phyloP scores from a whole-genome alignment of 176 grass and related monocot species.

The Zoysia japonica region DNA sequence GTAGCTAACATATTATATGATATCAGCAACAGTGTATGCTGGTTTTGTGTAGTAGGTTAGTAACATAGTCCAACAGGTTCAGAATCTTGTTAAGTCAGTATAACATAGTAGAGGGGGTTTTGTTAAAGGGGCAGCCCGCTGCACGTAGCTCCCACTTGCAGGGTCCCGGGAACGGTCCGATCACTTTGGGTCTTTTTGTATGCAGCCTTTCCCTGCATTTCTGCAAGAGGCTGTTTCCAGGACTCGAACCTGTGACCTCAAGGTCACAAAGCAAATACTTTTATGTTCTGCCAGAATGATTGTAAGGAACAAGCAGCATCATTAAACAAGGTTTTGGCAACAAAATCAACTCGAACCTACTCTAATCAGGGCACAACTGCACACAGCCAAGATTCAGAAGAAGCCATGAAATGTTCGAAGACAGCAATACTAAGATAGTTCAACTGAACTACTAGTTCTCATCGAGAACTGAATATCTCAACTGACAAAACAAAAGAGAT shows the following conservation, averaged over 20 bases:
- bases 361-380: not conserved
- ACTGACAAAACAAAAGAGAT: not conserved
- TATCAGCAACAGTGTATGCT: not conserved
- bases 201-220: no score
- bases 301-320: not conserved
- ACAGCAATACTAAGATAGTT: not conserved
- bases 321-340: not conserved
- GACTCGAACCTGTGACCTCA: no score
- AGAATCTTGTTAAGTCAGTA: conserved; percentile 19
- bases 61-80: conserved; percentile 13
- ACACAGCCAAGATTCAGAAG: not conserved
- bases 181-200: no score
- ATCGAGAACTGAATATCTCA: not conserved
- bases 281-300: no score
- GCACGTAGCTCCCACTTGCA: no score
- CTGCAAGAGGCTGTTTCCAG: no score
- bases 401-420: not conserved
- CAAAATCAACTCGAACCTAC: not conserved
- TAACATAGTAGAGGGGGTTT: not conserved
- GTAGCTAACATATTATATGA: not conserved
- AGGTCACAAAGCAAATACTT: no score
- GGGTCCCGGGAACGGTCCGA: no score
- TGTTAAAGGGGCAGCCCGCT: not conserved
- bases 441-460: not conserved
- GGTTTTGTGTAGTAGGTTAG: not conserved